These are phyloP conservation scores for Naegleria lovaniensis DNA, from an alignment of 208 protist species.

Conservation along the genomic window DNA sequence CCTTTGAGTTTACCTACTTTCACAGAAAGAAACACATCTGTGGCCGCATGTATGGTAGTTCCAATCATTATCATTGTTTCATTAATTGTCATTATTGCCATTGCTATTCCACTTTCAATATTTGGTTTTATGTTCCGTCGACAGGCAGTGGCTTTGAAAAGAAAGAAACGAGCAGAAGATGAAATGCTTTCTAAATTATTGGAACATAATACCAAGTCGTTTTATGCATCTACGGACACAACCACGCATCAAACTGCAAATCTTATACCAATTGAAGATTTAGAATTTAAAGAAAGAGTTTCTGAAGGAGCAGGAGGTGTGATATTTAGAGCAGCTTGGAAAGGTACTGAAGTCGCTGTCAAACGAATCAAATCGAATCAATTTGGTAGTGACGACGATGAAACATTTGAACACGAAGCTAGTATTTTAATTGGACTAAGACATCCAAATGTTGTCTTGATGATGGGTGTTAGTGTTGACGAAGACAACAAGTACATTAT, in stretches of 20 bases:
- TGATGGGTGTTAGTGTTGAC: neutral
- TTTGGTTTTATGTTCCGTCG: neutral
- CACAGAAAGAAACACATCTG: neutral
- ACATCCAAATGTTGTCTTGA: constrained; percentile 7
- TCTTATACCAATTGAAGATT: neutral
- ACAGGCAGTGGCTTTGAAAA: neutral
- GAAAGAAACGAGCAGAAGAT: neutral
- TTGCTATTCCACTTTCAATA: neutral
- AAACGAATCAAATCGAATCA: neutral
- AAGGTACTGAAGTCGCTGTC: neutral
- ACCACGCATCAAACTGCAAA: neutral
- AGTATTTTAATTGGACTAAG: neutral
- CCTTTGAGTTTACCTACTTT: neutral
- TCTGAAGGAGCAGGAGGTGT: neutral
- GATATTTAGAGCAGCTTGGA: neutral
- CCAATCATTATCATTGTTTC: neutral
- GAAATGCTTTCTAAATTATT: neutral
- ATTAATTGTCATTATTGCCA: neutral
- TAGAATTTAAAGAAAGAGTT: neutral
- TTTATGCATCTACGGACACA: neutral
- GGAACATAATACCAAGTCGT: neutral
- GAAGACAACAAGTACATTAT: neutral
- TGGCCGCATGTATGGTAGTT: neutral
- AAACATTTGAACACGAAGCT: neutral
- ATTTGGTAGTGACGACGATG: neutral